phyloP scores from a whole-genome alignment of 176 grass and related monocot genomes.

The Oryza longistaminata region DNA sequence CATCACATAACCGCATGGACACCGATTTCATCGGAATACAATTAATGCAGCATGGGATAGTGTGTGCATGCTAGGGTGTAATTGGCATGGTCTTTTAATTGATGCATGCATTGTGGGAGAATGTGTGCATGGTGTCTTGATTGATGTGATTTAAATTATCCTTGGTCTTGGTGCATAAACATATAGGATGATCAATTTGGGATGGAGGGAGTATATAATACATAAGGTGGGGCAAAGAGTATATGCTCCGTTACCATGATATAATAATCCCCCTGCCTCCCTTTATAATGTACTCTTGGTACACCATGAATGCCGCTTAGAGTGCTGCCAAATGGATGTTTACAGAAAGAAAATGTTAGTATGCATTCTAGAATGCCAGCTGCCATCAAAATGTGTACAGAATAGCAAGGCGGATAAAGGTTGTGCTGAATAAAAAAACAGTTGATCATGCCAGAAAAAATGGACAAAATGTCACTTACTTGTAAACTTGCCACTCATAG shows the following conservation, averaged over 20 bases:
- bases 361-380: slow-evolving; percentile 28
- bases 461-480: slow-evolving; percentile 48
- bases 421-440: slow-evolving; percentile 4
- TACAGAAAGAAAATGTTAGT: slow-evolving; percentile 31
- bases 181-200: too few species aligned
- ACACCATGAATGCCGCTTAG: slow-evolving; percentile 92
- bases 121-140: too few species aligned
- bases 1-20: too few species aligned
- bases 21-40: too few species aligned
- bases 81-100: too few species aligned
- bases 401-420: slow-evolving; percentile 9
- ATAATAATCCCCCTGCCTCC: slow-evolving; percentile 81
- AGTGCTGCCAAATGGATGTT: slow-evolving; percentile 63
- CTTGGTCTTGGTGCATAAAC: too few species aligned
- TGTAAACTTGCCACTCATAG: slow-evolving; percentile 97
- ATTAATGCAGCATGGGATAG: too few species aligned
- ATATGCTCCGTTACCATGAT: slow-evolving; percentile 68
- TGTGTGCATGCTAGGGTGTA: too few species aligned
- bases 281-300: slow-evolving; percentile 92
- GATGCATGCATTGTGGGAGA: too few species aligned
- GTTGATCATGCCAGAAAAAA: background rate
- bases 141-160: too few species aligned
- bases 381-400: background rate
- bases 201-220: background rate
- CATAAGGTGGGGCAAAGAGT: background rate